Conservation (phyloP, 129 eudicot species). For the Arctium lappa region DNA sequence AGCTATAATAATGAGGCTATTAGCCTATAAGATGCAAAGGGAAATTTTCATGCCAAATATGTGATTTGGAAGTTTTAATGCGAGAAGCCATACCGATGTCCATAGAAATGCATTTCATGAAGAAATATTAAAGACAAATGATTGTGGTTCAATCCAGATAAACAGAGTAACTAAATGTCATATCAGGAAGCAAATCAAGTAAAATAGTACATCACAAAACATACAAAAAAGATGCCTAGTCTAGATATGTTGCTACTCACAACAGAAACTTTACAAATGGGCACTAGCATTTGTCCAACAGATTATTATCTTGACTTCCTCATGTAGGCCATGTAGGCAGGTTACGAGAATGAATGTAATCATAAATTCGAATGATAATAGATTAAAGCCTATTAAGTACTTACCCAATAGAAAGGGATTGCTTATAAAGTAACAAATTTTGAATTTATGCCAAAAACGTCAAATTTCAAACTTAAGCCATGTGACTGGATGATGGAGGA, state of each 20-base stretch:
- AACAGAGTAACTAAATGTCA: constrained; percentile 3
- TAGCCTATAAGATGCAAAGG: too few relatives aligned
- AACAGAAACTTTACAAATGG: background rate
- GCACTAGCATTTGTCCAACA: background rate
- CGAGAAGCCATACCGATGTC: background rate
- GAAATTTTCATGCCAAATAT: background rate
- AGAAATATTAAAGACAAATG: background rate
- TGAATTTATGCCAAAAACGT: background rate
- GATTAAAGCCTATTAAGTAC: background rate
- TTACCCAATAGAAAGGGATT: background rate
- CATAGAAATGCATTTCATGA: background rate
- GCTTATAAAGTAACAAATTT: background rate
- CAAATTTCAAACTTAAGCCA: background rate
- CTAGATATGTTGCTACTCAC: background rate
- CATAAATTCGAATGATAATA: background rate
- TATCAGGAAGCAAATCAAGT: constrained; percentile 10
- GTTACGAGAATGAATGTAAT: background rate
- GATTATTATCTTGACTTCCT: background rate
- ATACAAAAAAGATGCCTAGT: background rate
- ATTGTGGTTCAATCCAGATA: background rate
- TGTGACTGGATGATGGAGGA: background rate
- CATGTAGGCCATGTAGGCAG: background rate
- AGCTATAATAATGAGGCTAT: too few relatives aligned
- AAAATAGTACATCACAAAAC: background rate
- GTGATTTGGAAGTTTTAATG: background rate